Evolutionary conservation across 176 grass and related monocot species (phyloP), one percentile per base, ranked within the genome.

Genomic region (Juncus effusus): DNA sequence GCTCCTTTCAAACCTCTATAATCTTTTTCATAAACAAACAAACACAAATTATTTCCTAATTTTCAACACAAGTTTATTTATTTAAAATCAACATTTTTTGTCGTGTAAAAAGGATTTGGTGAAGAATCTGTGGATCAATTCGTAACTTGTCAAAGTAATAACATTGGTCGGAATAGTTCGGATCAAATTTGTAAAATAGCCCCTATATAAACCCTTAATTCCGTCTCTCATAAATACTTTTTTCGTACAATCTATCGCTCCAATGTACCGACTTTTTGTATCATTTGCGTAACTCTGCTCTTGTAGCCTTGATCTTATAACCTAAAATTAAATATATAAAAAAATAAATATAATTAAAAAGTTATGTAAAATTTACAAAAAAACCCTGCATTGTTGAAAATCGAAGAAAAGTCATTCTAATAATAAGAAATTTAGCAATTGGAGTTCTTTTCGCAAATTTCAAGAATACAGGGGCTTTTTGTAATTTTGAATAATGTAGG

Each of bases 141-240:
- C 90, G 75, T 84, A 95, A 54, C 91, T 90, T 13, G 81, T 90
- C 75, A 90, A 86, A 56, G 86, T 95, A 76, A 95, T 95, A 54
- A 90, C 72, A 80, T 84, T 84, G 51, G 82, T 82, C 40, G 91
- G 91, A 13, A 84, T 95, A 11, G 91, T 95, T 80, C 91, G 64
- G 59, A 95, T 50, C 65, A 95, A 80, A 75, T 95, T 95, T 12
- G 86, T 87, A 36, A 72, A 86, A 72, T 64, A 95, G 40, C 86
- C 91, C 56, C 83, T 75, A 80, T 95, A 95, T 65, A 95, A 89
- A 38, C 86, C 91, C 59, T 75, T 42, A 52, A 90, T 50, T 58
- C 91, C 81, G 16, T 95, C 86, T 64, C 77, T 82, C 36, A 60
- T 61, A 19, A 80, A 85, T 4, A 90, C 73, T 80, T 90, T 83